These are phyloP conservation scores for Podospora tetraspora DNA, from an alignment of 495 filamentous ascomycete species.

Conservation along the genomic window DNA sequence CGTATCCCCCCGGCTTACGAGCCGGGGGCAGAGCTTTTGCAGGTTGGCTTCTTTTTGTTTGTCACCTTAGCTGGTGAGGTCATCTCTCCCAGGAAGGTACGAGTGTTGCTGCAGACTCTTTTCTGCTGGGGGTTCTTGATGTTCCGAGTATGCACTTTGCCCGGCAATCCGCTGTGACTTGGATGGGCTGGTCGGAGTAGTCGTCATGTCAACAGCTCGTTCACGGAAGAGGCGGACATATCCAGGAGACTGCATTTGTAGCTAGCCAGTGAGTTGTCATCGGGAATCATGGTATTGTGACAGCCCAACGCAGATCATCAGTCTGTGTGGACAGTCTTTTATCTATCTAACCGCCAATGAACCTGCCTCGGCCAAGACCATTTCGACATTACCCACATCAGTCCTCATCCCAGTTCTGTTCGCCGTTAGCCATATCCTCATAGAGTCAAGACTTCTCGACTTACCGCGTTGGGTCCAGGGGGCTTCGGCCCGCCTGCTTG, in stretches of 20 bases:
- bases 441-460: conserved; percentile 6
- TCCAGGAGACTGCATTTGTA: not conserved
- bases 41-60: too few species aligned
- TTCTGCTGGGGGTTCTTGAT: too few species aligned
- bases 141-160: too few species aligned
- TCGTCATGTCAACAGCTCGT: too few species aligned
- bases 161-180: too few species aligned
- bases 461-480: conserved; percentile 74
- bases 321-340: conserved; percentile 9
- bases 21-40: too few species aligned
- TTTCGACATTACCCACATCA: conserved; percentile 35
- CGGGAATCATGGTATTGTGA: conserved; percentile 4
- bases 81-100: too few species aligned
- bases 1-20: too few species aligned
- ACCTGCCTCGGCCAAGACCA: not conserved
- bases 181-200: too few species aligned
- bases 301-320: not conserved
- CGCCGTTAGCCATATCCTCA: conserved; percentile 25
- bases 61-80: too few species aligned
- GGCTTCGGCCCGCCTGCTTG: conserved; percentile 97
- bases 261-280: not conserved
- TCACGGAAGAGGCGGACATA: too few species aligned
- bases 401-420: conserved; percentile 92
- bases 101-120: too few species aligned
- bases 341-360: conserved; percentile 10